Conservation (phyloP, 2,329 filamentous ascomycete species). For the Talaromyces sp. region DNA sequence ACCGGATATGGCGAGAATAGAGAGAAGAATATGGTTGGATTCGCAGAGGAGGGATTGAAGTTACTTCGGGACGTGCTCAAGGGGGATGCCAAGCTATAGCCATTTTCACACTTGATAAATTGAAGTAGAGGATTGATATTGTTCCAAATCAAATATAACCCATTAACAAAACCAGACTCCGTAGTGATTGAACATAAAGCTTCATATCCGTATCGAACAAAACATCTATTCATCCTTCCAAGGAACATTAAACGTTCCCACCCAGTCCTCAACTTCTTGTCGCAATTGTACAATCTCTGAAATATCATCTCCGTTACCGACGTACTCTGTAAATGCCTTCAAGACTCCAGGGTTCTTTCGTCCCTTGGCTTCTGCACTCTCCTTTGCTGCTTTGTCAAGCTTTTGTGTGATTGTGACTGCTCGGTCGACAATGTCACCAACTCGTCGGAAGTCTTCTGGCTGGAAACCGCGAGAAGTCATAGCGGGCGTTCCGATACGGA, state of each 20-base stretch:
- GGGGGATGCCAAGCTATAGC: constrained; percentile 22
- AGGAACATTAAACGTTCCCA: constrained; percentile 85
- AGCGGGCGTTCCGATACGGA: constrained; percentile 91
- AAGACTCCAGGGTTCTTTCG: constrained; percentile 97
- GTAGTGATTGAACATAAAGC: constrained; percentile 10
- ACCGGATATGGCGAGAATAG: constrained; percentile 54
- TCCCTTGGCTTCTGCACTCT: constrained; percentile 76
- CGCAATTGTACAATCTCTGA: constrained; percentile 78
- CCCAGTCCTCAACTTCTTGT: constrained; percentile 89
- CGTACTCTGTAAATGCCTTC: constrained; percentile 95
- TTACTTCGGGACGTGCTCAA: constrained; percentile 57
- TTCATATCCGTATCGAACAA: neutral
- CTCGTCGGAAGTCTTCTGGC: constrained; percentile 80
- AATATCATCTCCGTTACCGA: constrained; percentile 74
- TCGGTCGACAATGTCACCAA: constrained; percentile 81
- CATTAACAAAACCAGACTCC: neutral
- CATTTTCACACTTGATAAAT: neutral
- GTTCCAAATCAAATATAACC: neutral
- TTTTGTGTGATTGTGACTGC: constrained; percentile 75
- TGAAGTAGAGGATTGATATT: neutral
- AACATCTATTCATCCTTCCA: constrained; percentile 55
- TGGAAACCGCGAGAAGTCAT: constrained; percentile 97
- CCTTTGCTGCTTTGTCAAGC: constrained; percentile 63
- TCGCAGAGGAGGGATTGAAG: constrained; percentile 57
- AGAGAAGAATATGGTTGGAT: constrained; percentile 61